Conservation (phyloP, 768 basidiomycete species). For the Terana coerulea region DNA sequence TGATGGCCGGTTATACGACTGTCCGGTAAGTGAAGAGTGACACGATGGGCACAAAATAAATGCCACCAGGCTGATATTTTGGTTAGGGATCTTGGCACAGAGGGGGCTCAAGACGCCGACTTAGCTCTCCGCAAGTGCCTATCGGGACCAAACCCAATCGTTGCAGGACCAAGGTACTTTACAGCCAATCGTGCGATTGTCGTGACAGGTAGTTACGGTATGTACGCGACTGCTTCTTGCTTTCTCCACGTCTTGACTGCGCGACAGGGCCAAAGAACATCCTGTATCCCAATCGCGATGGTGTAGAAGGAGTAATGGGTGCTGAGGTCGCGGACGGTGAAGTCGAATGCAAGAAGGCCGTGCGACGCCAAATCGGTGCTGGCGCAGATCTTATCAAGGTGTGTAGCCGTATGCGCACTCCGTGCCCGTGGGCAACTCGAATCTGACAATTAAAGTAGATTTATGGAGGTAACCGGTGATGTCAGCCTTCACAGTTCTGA, state of each 20-base stretch:
- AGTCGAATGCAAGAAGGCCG: constrained; percentile 50
- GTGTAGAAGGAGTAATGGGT: constrained; percentile 53
- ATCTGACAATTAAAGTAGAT: constrained; percentile 32
- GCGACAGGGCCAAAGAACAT: constrained; percentile 49
- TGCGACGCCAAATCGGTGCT: constrained; percentile 58
- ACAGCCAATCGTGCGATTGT: constrained; percentile 57
- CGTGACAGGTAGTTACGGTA: constrained; percentile 58
- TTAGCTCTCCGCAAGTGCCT: constrained; percentile 54
- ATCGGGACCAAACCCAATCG: constrained; percentile 41
- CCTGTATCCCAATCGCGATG: constrained; percentile 42
- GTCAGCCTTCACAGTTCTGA: neutral
- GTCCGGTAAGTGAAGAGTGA: constrained; percentile 39
- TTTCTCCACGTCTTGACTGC: neutral
- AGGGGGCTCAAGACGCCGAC: constrained; percentile 63
- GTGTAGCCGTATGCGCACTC: neutral
- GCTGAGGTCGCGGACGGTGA: constrained; percentile 58
- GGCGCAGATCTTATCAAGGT: constrained; percentile 72
- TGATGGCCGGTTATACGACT: constrained; percentile 61
- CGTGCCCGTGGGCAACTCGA: neutral
- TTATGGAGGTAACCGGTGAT: constrained; percentile 39
- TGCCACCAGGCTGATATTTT: neutral
- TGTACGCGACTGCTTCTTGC: constrained; percentile 3
- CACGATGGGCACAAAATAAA: neutral
- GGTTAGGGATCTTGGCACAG: constrained; percentile 60
- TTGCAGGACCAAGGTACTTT: constrained; percentile 63